Evolutionary conservation across 225 moss, liverwort and hornwort species (phyloP), one percentile per base, ranked within the genome.

Genomic region (Neckera pumila): DNA sequence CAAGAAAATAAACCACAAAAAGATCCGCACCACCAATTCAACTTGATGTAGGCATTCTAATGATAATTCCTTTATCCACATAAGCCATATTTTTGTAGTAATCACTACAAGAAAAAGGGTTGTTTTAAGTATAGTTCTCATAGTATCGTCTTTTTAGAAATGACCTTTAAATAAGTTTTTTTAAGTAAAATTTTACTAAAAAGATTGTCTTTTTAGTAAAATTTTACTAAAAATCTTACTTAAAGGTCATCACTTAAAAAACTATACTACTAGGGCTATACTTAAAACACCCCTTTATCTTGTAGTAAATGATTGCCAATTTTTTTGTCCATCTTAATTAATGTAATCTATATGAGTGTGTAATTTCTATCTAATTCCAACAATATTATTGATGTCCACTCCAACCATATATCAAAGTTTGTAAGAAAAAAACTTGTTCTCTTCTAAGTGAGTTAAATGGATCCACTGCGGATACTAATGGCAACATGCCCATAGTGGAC

Each of bases 391-490:
- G 45, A 73, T 73, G 10, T 17, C 6, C 1, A 17, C 17, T 73
- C 17, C 6, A 45, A 30, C 17, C 30, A 11, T 30, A 45, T 47
- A 47, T 30, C 4, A 4, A 30, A 73, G 17, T 73, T 45, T 45
- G 10, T 72, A 17, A 43, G 14, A 27, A 21, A 6, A 3, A 17
- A 9, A 0, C 26, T 28, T 72, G 1, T 72, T 72, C 1, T 17
- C 10, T 0, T 73, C 1, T 17, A 0, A 76, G 3, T 33, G 14
- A 14, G 3, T 8, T 20, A 34, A 21, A 4, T 34, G 1, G 4
- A 2, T 14, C 21, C 9, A 30, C 6, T 73, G 3, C 1, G 0
- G 5, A 71, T 2, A 15, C 9, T 15, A 71, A 26, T 26, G 25
- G 15, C 15, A 42, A 15, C 3, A 8, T 1, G 3, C 9, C 14